These are phyloP conservation scores for Lentinula lateritia DNA, from an alignment of 768 basidiomycete species.

Conservation along the genomic window DNA sequence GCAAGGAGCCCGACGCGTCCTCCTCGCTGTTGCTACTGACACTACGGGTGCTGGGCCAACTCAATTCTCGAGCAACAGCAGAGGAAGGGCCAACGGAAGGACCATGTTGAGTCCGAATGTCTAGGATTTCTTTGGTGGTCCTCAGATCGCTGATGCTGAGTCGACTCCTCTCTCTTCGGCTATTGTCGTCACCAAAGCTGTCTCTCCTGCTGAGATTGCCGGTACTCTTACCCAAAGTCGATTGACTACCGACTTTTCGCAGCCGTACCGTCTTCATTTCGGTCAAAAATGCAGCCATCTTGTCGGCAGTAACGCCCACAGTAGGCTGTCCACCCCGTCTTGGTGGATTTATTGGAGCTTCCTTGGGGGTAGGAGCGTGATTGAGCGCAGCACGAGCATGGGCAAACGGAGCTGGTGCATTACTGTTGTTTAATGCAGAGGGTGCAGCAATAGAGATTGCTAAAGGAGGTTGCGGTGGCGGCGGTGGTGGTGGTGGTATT, in stretches of 20 bases:
- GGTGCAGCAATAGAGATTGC: conserved; percentile 21
- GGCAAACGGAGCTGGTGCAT: conserved; percentile 38
- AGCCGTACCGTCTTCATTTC: conserved; percentile 76
- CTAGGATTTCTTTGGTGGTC: background rate
- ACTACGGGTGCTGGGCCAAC: conserved; percentile 1
- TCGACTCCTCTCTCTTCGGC: background rate
- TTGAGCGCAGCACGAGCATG: conserved; percentile 65
- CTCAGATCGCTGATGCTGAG: conserved; percentile 3
- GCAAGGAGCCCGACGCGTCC: background rate
- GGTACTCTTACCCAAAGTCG: background rate
- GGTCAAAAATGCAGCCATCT: conserved; percentile 76
- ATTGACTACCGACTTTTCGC: conserved; percentile 43
- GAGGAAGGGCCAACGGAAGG: background rate
- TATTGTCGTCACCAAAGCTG: conserved; percentile 1
- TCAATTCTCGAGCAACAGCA: background rate
- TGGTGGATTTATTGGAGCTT: conserved; percentile 60
- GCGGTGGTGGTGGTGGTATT: conserved; percentile 40
- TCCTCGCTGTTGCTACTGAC: background rate
- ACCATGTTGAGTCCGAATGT: background rate
- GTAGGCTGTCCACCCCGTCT: conserved; percentile 55
- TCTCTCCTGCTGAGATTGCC: conserved; percentile 7
- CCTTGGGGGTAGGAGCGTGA: conserved; percentile 47
- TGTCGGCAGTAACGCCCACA: conserved; percentile 69
- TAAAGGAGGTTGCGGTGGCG: conserved; percentile 31
- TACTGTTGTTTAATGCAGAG: conserved; percentile 13